Base-by-base conservation (phyloP, 192 early-diverging fungal species). In the Kappamyces sp. region DNA sequence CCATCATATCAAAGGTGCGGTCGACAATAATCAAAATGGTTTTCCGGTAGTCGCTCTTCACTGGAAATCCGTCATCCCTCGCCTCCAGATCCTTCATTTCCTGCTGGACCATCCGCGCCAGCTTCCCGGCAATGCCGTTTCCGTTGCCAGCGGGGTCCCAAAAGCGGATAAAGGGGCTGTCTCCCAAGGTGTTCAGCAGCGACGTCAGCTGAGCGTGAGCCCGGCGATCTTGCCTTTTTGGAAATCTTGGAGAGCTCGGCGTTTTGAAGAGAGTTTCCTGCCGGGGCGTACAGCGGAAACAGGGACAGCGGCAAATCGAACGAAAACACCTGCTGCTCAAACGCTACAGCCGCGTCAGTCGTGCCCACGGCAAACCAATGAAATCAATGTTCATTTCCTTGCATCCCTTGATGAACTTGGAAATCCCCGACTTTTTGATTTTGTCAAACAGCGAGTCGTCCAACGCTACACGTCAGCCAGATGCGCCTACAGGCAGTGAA, bases 11-110 rank as follows among this genome's bases (percentile, higher is more conserved):
- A 43, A 96, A 80, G 1, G 87, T 86, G 52, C 97, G 84, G 63
- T 99, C 97, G 30, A 90, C 65, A 63, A 99, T 83, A 37, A 99
- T 80, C 35, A 98, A 65, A 32, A 91, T 85, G 14, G 90, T 84
- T 31, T 77, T 89, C 40, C 70, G 61, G 65, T 71, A 66, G 22
- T 58, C 49, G 2, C 38, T 36, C 9, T 55, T 29, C 36, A n/a
- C 35, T 5, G 55, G 55, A 58, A 45, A 58, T n/a, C n/a, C 31
- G n/a, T 39, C 41, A 58, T 58, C 55, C 1, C 5, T 58, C 5
- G 9, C 48, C n/a, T 45, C 33, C 34, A 55, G n/a, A 45, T 42
- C 15, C n/a, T 58, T 34, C 0, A 58, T 8, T 12, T 58, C 55
- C 5, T 58, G 33, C 14, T 41, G 49, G 6, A 52, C n/a, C 50